These are phyloP conservation scores for Neofusicoccum cordaticola DNA, from an alignment of 2,329 filamentous ascomycete species.

Conservation along the genomic window DNA sequence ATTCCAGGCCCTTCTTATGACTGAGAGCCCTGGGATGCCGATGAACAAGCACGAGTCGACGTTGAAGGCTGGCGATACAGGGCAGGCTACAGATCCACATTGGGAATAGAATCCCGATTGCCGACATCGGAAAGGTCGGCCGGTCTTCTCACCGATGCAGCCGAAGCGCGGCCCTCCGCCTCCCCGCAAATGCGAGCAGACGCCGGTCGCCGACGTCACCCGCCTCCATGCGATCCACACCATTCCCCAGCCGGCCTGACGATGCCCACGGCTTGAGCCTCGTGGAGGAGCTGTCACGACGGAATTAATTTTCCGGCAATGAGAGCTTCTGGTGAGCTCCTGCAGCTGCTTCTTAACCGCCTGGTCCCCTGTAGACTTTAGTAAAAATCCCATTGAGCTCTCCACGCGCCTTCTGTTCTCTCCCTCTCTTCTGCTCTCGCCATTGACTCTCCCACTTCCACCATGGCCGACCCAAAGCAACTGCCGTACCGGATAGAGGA, in stretches of 20 bases:
- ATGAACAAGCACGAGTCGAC: neutral
- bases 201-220: constrained; percentile 2
- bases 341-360: neutral
- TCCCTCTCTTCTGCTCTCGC: neutral
- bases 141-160: constrained; percentile 6
- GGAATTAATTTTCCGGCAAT: constrained; percentile 8
- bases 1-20: neutral
- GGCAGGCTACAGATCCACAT: neutral
- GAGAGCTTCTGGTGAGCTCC: neutral
- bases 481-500: constrained; percentile 12
- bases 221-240: constrained; percentile 1
- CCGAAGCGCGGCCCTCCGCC: neutral
- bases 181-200: neutral
- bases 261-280: neutral
- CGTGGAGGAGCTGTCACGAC: neutral
- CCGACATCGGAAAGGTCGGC: constrained; percentile 9
- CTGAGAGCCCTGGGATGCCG: neutral
- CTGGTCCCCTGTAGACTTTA: neutral
- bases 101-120: constrained; percentile 4
- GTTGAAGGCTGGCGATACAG: neutral
- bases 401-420: neutral
- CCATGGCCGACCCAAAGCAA: constrained; percentile 9
- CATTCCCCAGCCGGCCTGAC: neutral
- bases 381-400: neutral
- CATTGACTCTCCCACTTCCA: neutral